These are phyloP conservation scores for Candida manassasensis DNA, from an alignment of 805 yeast genomes.

Conservation along the genomic window DNA sequence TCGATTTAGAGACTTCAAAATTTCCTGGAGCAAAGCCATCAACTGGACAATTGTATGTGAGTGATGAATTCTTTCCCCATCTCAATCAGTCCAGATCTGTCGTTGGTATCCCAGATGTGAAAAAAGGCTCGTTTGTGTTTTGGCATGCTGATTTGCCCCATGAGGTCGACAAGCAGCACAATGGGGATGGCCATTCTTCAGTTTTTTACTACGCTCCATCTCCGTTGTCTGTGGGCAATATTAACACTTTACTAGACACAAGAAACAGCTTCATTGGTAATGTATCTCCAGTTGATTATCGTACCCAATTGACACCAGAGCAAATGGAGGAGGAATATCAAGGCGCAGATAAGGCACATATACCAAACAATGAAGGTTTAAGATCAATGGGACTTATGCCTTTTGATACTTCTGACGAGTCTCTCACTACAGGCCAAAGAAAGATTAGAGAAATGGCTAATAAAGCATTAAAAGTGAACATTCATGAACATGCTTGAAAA, in stretches of 20 bases:
- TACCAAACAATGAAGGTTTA: slow-evolving; percentile 16
- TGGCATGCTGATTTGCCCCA: slow-evolving; percentile 43
- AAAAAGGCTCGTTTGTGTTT: slow-evolving; percentile 39
- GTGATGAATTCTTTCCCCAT: slow-evolving; percentile 28
- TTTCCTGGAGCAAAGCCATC: slow-evolving; percentile 39
- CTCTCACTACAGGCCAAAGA: slow-evolving; percentile 21
- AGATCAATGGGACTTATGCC: slow-evolving; percentile 21
- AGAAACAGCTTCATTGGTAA: slow-evolving; percentile 10
- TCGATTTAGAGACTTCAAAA: slow-evolving; percentile 24
- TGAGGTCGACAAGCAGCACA: slow-evolving; percentile 35
- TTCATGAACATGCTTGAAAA: neutral
- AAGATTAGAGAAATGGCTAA: slow-evolving; percentile 20
- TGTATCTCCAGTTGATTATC: slow-evolving; percentile 11
- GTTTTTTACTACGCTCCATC: slow-evolving; percentile 35
- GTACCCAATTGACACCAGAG: slow-evolving; percentile 13
- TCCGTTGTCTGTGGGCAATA: slow-evolving; percentile 22
- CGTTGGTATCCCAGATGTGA: slow-evolving; percentile 33
- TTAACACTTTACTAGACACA: slow-evolving; percentile 14
- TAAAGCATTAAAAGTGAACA: slow-evolving; percentile 10
- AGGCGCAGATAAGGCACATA: slow-evolving; percentile 15
- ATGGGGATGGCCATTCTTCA: slow-evolving; percentile 32
- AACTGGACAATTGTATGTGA: slow-evolving; percentile 27
- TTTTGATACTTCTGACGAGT: slow-evolving; percentile 18
- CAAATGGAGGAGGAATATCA: slow-evolving; percentile 16
- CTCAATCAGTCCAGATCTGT: slow-evolving; percentile 22